Evolutionary conservation across 2,329 filamentous ascomycete genomes (phyloP).

Genomic region (Colletotrichum orbiculare): DNA sequence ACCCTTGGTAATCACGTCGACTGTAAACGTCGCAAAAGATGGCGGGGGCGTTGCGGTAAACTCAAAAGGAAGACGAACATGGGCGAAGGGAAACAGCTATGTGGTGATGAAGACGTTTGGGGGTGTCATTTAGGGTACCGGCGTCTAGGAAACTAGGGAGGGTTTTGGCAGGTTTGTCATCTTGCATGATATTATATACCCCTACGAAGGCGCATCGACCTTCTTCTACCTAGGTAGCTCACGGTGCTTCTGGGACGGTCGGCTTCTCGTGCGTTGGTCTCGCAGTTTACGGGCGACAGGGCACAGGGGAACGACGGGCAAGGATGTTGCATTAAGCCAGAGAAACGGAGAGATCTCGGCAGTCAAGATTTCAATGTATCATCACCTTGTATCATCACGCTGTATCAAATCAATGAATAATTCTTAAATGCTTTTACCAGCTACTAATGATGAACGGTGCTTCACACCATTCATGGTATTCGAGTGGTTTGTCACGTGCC

Average conservation of each 20-base stretch:
- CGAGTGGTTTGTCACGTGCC: constrained; percentile 43
- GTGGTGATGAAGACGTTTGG: background rate
- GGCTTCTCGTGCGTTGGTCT: constrained; percentile 1
- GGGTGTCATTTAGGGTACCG: constrained; percentile 27
- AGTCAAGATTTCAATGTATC: constrained; percentile 24
- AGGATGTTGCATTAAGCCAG: constrained; percentile 12
- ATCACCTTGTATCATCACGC: too few species aligned
- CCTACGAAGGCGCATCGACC: constrained; percentile 36
- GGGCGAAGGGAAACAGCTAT: background rate
- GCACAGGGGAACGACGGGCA: background rate
- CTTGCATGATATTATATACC: constrained; percentile 37
- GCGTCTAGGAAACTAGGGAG: constrained; percentile 23
- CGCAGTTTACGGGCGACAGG: constrained; percentile 7
- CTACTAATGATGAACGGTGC: background rate
- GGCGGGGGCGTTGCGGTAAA: background rate
- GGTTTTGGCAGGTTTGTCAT: constrained; percentile 26
- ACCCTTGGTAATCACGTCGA: background rate
- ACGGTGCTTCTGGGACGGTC: constrained; percentile 34
- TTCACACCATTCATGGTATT: background rate
- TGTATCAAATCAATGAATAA: constrained; percentile 16
- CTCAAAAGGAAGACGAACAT: background rate
- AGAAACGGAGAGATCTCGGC: too few species aligned
- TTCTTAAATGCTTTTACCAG: too few species aligned
- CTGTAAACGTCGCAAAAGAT: background rate
- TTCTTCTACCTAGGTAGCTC: constrained; percentile 10